Evolutionary conservation across 306 rosid species (phyloP), one percentile per base, ranked within the genome.

Genomic region (Vicia villosa): DNA sequence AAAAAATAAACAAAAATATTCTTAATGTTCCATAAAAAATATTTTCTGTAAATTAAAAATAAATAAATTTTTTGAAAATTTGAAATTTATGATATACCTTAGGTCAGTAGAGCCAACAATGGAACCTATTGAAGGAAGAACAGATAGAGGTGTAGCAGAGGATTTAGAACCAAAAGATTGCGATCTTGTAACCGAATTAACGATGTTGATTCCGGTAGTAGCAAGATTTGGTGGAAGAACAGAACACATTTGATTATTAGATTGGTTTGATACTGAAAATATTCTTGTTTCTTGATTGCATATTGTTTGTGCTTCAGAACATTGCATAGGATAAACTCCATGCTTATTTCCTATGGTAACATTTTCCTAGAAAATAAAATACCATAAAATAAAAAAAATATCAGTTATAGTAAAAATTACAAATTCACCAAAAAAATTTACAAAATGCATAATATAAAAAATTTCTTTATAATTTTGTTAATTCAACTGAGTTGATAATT

Each of bases 41-140:
- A 24, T 15, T 15, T 66, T 51, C 46, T 11, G 38, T 14, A 45
- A 37, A 76, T 34, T 20, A 0, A 55, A 34, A 28, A 54, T n/a
- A n/a, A 26, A 20, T 38, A 22, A 42, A 66, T 16, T 0, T 32
- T 65, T 58, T 41, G 2, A 16, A 42, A 74, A 57, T 16, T 9
- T 30, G 13, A 28, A 73, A 70, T 15, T 16, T 78, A 40, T 42
- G 32, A 62, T 85, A 6, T 34, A 92, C 98, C 96, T 90, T 28
- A 88, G 77, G 63, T 88, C 86, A 37, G 98, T 85, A 54, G 96
- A 80, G 66, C 98, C 97, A 69, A 93, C 86, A 38, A 84, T 4
- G 14, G 88, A 80, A 68, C 86, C 74, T 19, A 66, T 41, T 11
- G 85, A 68, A 55, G 87, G 85, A 69, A 51, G 79, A 84, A 69